These are phyloP conservation scores for Podaxis mareebaensis DNA, from an alignment of 768 basidiomycete species.

Conservation along the genomic window DNA sequence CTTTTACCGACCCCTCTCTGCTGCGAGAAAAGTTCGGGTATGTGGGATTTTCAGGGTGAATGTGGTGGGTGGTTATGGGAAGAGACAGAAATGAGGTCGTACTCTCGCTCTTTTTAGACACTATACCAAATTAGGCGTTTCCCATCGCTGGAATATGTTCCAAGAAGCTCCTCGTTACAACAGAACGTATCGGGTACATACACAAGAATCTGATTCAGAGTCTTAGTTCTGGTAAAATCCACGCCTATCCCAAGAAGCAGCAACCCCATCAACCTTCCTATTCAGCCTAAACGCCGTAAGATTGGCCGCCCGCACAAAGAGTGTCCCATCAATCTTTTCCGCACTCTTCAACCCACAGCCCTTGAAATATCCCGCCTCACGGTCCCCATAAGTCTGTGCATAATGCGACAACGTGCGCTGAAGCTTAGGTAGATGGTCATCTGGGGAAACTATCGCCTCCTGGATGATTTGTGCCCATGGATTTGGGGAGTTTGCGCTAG, in stretches of 20 bases:
- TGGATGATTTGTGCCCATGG: constrained; percentile 61
- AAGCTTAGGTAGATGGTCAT: constrained; percentile 48
- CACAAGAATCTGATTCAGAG: background rate
- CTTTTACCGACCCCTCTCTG: too few species aligned
- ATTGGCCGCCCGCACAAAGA: constrained; percentile 58
- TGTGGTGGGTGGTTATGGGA: too few species aligned
- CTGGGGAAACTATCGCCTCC: constrained; percentile 52
- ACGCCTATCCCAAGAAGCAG: constrained; percentile 6
- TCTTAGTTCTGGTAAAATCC: constrained; percentile 6
- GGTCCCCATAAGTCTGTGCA: constrained; percentile 17
- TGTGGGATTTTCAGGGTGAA: too few species aligned
- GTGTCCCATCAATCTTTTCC: constrained; percentile 52
- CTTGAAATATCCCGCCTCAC: constrained; percentile 15
- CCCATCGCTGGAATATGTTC: background rate
- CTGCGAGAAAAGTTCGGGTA: too few species aligned
- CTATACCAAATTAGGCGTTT: background rate
- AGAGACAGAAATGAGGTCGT: too few species aligned
- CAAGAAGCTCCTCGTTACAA: too few species aligned
- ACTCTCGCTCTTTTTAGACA: too few species aligned
- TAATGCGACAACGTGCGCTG: constrained; percentile 37
- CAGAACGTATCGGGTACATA: too few species aligned
- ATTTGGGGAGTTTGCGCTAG: constrained; percentile 43
- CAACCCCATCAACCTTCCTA: background rate
- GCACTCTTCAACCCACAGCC: constrained; percentile 32
- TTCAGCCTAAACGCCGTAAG: constrained; percentile 41